These are phyloP conservation scores for Aspergillus saccharolyticus DNA, from an alignment of 495 filamentous ascomycete species.

Conservation along the genomic window DNA sequence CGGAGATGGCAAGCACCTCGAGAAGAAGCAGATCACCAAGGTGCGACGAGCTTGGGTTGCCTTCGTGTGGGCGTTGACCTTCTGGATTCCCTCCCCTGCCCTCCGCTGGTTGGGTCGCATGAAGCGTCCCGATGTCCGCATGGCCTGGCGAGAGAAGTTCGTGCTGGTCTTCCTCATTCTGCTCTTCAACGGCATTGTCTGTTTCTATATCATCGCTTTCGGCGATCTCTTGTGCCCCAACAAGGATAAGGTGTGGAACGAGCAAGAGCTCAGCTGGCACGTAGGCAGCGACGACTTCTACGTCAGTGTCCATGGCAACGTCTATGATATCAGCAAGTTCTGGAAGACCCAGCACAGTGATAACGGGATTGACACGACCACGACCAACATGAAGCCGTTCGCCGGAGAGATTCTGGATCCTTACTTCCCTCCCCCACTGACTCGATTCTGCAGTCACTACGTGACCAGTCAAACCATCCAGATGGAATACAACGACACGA, in stretches of 20 bases:
- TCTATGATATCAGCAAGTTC: conserved; percentile 91
- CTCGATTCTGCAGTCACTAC: conserved; percentile 63
- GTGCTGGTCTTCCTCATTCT: conserved; percentile 76
- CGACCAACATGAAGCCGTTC: conserved; percentile 65
- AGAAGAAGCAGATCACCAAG: conserved; percentile 57
- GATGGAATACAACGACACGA: conserved; percentile 60
- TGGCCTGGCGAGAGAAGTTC: conserved; percentile 96
- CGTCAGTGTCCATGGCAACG: conserved; percentile 81
- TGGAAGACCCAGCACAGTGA: conserved; percentile 81
- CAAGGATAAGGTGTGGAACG: conserved; percentile 83
- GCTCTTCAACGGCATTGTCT: conserved; percentile 73
- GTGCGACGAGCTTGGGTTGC: conserved; percentile 72
- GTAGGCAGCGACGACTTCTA: conserved; percentile 71
- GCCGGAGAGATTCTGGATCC: conserved; percentile 71
- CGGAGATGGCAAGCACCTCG: conserved; percentile 69
- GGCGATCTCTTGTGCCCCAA: conserved; percentile 84
- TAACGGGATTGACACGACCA: conserved; percentile 50
- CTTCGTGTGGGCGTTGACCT: conserved; percentile 81
- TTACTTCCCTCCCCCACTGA: conserved; percentile 82
- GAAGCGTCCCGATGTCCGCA: conserved; percentile 93
- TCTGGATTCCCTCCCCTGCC: conserved; percentile 88
- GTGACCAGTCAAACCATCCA: conserved; percentile 48
- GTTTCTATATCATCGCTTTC: conserved; percentile 91
- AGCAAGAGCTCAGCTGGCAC: conserved; percentile 66
- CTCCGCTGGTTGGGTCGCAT: conserved; percentile 83